Conservation (phyloP, 345 rosid genomes). For the Durio zibethinus region DNA sequence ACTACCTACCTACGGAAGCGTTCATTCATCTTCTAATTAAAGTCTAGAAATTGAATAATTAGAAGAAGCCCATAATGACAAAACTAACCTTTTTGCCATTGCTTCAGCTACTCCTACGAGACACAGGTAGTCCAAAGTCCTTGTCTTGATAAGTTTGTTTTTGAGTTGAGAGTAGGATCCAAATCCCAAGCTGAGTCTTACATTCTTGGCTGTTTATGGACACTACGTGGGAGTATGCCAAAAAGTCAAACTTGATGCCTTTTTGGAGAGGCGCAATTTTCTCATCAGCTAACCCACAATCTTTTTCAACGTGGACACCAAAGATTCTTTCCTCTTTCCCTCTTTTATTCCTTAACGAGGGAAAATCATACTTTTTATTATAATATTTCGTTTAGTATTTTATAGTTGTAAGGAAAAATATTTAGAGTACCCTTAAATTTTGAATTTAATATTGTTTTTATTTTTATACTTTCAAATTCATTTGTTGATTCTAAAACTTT, state of each 20-base stretch:
- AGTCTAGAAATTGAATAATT: not conserved
- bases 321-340: not conserved
- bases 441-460: no score
- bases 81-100: not conserved
- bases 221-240: not conserved
- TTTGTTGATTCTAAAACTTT: no score
- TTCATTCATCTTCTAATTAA: not conserved
- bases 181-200: not conserved
- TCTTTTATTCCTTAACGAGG: not conserved
- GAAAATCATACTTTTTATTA: not conserved
- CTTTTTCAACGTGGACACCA: not conserved
- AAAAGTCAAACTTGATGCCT: slow-evolving; percentile 3
- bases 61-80: not conserved
- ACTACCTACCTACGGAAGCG: no score
- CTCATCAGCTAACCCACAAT: not conserved
- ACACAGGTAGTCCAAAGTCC: not conserved
- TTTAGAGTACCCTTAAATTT: no score
- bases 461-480: no score
- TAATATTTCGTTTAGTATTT: no score
- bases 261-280: not conserved
- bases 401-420: no score
- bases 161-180: not conserved
- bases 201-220: not conserved
- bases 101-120: not conserved
- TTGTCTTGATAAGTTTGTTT: no score